phyloP scores from a whole-genome alignment of 2,329 filamentous ascomycete genomes.

The Dactylellina haptotyla region DNA sequence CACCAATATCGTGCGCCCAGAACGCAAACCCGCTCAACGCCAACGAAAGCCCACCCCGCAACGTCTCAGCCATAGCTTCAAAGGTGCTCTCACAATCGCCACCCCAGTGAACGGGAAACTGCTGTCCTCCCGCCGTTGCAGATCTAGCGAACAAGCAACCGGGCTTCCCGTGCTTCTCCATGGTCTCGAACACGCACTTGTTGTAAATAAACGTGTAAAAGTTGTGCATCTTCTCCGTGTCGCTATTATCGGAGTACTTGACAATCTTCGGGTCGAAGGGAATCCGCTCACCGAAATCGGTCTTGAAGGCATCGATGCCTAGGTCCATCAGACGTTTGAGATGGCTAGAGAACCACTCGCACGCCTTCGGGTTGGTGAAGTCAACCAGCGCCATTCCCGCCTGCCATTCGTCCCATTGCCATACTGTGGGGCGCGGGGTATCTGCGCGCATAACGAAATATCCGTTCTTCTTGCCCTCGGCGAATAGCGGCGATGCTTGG shows the following conservation, averaged over 20 bases:
- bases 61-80: conserved; percentile 76
- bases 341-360: conserved; percentile 72
- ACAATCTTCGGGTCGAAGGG: conserved; percentile 69
- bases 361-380: conserved; percentile 76
- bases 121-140: conserved; percentile 74
- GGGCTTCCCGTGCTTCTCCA: conserved; percentile 67
- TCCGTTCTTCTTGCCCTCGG: conserved; percentile 71
- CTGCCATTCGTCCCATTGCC: conserved; percentile 82
- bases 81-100: conserved; percentile 79
- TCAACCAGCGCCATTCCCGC: conserved; percentile 79
- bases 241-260: conserved; percentile 71
- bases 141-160: conserved; percentile 75
- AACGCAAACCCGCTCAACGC: conserved; percentile 73
- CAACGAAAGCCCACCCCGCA: conserved; percentile 73
- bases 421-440: conserved; percentile 68
- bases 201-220: conserved; percentile 81
- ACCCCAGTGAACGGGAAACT: conserved; percentile 77
- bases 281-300: conserved; percentile 79
- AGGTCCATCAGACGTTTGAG: conserved; percentile 73
- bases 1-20: conserved; percentile 77
- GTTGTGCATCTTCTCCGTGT: conserved; percentile 77
- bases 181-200: conserved; percentile 73
- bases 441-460: conserved; percentile 76
- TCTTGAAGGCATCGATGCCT: conserved; percentile 78
- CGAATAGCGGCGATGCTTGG: conserved; percentile 74